These are phyloP conservation scores for Chlorencoelia australis DNA, from an alignment of 2,329 filamentous ascomycete genomes.

Conservation along the genomic window DNA sequence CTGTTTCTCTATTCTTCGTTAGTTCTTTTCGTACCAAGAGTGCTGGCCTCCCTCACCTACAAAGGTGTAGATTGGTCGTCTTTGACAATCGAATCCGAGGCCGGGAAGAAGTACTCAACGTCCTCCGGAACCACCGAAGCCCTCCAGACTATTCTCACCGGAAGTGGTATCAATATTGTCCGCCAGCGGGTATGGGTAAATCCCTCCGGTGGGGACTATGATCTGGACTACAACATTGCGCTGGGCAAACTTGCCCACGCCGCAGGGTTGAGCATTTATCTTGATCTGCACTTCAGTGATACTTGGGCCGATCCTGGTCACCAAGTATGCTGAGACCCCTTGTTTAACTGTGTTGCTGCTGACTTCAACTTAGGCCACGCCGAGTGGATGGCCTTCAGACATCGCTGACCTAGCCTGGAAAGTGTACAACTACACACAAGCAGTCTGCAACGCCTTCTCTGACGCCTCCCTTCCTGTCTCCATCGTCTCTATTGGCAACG, in stretches of 20 bases:
- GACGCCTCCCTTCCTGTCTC: slow-evolving; percentile 42
- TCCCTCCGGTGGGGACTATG: slow-evolving; percentile 52
- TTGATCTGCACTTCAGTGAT: slow-evolving; percentile 59
- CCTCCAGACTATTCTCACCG: slow-evolving; percentile 52
- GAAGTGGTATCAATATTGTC: slow-evolving; percentile 57
- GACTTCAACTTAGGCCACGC: slow-evolving; percentile 33
- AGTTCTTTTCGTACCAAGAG: slow-evolving; percentile 6
- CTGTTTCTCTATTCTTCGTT: slow-evolving; percentile 2
- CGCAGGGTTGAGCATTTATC: slow-evolving; percentile 45
- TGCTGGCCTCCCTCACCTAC: slow-evolving; percentile 40
- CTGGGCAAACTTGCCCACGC: slow-evolving; percentile 56
- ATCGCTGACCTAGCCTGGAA: slow-evolving; percentile 49
- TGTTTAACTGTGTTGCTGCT: background rate
- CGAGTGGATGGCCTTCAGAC: slow-evolving; percentile 51
- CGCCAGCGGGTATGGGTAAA: slow-evolving; percentile 66
- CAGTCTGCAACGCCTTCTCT: slow-evolving; percentile 51
- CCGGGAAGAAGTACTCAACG: slow-evolving; percentile 51
- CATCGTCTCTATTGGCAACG: slow-evolving; percentile 64
- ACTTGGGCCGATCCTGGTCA: slow-evolving; percentile 61
- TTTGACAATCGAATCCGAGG: slow-evolving; percentile 49
- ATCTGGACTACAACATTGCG: slow-evolving; percentile 59
- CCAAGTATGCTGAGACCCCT: slow-evolving; percentile 33
- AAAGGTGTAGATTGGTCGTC: slow-evolving; percentile 65
- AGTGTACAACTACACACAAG: slow-evolving; percentile 59
- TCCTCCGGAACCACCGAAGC: slow-evolving; percentile 40